These are phyloP conservation scores for Spinacia oleracea DNA, from an alignment of 179 eudicot species.

Conservation along the genomic window DNA sequence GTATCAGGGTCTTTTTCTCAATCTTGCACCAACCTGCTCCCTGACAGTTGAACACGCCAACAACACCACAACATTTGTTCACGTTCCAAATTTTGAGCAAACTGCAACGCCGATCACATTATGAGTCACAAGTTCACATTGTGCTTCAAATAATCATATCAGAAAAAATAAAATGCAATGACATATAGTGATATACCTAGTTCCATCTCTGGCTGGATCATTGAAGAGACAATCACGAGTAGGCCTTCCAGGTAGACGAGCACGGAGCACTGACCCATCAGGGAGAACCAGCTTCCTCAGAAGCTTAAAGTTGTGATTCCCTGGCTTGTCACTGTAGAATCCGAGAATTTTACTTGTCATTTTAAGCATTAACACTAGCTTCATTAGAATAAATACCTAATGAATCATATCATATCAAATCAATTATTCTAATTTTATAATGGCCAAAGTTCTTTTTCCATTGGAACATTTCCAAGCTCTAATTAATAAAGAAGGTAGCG, in stretches of 20 bases:
- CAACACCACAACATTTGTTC: slow-evolving; percentile 85
- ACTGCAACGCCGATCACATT: slow-evolving; percentile 37
- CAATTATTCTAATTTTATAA: not conserved
- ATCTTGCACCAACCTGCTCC: slow-evolving; percentile 98
- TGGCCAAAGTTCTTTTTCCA: not conserved
- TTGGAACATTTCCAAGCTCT: not conserved
- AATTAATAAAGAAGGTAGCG: not conserved
- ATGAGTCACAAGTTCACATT: slow-evolving; percentile 1
- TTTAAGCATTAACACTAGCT: not conserved
- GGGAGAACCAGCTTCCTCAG: slow-evolving; percentile 86
- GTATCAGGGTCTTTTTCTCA: slow-evolving; percentile 75
- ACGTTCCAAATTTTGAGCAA: slow-evolving; percentile 86
- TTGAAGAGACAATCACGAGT: slow-evolving; percentile 81
- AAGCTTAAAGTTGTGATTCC: slow-evolving; percentile 81
- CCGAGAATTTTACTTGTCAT: not conserved
- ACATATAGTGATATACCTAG: slow-evolving; percentile 44
- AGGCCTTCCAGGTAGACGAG: slow-evolving; percentile 82
- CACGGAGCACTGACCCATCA: slow-evolving; percentile 89
- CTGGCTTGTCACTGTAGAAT: slow-evolving; percentile 80
- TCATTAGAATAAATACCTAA: not conserved
- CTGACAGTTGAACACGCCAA: slow-evolving; percentile 94
- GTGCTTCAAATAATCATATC: not conserved
- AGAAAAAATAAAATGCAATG: not conserved
- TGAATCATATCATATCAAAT: not conserved
- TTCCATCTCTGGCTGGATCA: slow-evolving; percentile 95